Percentiles rank a stretch among this genome's conserved stretches.
Conservation (phyloP, 2,329 filamentous ascomycete genomes). For the Talaromyces sp. region DNA sequence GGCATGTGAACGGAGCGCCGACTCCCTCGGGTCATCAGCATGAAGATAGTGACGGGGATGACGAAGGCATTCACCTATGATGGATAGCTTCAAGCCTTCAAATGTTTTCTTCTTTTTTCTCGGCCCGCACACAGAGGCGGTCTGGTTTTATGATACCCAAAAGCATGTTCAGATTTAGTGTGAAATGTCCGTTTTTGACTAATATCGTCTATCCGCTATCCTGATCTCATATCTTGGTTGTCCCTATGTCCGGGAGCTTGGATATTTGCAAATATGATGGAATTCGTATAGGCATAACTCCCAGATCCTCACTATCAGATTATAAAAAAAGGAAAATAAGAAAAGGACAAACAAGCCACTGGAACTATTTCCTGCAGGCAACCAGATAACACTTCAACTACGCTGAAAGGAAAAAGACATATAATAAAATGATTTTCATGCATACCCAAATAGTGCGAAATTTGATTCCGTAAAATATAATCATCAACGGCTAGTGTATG, state of each 20-base stretch:
- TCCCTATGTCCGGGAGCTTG: neutral
- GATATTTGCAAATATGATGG: neutral
- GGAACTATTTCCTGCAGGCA: neutral
- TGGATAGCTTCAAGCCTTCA: neutral
- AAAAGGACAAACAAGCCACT: neutral
- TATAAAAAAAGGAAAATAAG: neutral
- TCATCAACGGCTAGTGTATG: neutral
- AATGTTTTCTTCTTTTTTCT: neutral
- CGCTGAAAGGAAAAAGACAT: neutral
- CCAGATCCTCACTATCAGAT: neutral
- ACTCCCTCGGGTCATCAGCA: slow-evolving; percentile 1
- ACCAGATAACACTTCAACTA: neutral
- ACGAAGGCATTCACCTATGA: slow-evolving; percentile 13
- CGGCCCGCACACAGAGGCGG: neutral
- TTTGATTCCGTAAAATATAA: neutral
- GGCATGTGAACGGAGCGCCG: slow-evolving; percentile 4
- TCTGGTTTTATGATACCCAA: neutral
- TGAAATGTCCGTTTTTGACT: neutral
- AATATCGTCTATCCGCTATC: neutral
- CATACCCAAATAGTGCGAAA: neutral
- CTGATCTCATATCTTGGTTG: neutral
- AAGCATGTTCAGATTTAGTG: neutral
- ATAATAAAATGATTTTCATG: neutral
- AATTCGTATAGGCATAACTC: neutral
- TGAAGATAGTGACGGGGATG: slow-evolving; percentile 2